A percentile compares a stretch with the other conserved stretches of the same genome.
phyloP scores from a whole-genome alignment of 2,329 filamentous ascomycete genomes.

The Davidsoniella eucalypti region DNA sequence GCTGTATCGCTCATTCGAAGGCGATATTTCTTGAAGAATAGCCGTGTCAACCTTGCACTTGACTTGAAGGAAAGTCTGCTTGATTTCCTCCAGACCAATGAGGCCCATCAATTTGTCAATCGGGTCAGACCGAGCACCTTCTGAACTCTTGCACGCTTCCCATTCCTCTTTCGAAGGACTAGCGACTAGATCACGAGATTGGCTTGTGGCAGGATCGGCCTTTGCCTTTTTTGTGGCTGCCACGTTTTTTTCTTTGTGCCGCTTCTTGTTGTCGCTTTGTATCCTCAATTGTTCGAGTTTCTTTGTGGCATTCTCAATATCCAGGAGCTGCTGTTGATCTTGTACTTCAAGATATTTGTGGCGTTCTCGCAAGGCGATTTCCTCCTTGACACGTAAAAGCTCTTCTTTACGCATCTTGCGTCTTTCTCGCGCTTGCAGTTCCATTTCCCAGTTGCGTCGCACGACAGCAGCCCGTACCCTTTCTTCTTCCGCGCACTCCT shows the following conservation, averaged over 20 bases:
- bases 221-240: background rate
- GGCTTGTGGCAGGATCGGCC: background rate
- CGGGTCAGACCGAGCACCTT: slow-evolving; percentile 32
- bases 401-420: slow-evolving; percentile 28
- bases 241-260: background rate
- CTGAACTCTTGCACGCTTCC: slow-evolving; percentile 35
- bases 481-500: slow-evolving; percentile 34
- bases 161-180: slow-evolving; percentile 35
- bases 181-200: background rate
- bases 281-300: background rate
- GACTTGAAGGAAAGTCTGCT: slow-evolving; percentile 43
- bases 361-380: slow-evolving; percentile 32
- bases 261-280: background rate
- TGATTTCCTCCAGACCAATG: slow-evolving; percentile 56
- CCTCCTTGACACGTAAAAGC: slow-evolving; percentile 34
- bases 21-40: slow-evolving; percentile 37
- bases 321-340: slow-evolving; percentile 23
- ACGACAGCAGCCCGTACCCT: slow-evolving; percentile 26
- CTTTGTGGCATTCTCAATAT: slow-evolving; percentile 16
- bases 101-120: slow-evolving; percentile 52
- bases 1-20: slow-evolving; percentile 41
- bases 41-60: slow-evolving; percentile 46
- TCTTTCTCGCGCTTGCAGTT: slow-evolving; percentile 27
- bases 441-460: slow-evolving; percentile 32
- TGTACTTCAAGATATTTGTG: slow-evolving; percentile 24